Evolutionary conservation across 2,329 filamentous ascomycete species (phyloP), one percentile per base, ranked within the genome.

Genomic region (Ceratocystis destructans): DNA sequence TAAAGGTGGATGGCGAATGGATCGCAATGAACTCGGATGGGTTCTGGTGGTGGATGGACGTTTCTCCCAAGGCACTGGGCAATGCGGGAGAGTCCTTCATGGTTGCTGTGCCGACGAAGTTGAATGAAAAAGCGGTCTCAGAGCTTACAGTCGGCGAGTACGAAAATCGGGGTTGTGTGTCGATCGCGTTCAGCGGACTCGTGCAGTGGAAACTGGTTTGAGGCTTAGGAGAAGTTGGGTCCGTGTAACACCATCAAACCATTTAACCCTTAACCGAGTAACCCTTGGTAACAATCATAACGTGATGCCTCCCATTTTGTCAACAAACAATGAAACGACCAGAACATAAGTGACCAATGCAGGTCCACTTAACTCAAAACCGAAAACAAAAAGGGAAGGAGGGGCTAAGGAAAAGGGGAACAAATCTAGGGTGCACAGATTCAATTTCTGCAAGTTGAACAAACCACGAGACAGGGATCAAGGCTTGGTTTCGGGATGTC

Each of bases 11-110:
- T 1, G 67, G 64, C 20, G 28, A 68, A n/a, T 59, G 64, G 65
- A 76, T 93, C 1, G 83, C 88, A 0, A 83, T 96, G 65, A 82
- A 89, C 62, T 87, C 83, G n/a, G 88, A 93, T 68, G 89, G 88
- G 15, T 87, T 82, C 72, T 85, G 87, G 76, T 95, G 88, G 83
- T 96, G 89, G 85, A 76, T 85, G 1, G 93, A 96, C 75, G 82
- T 96, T 3, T 78, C 81, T 31, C 80, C 84, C 0, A 75, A 78
- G 41, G 82, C 86, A 67, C 76, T 95, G 22, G 90, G 90, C 0
- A 79, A 78, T 0, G 82, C 85, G 0, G 89, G 89, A 0, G 84
- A 91, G 75, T 83, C 80, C 64, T 77, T 93, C 5, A 81, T 80
- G 70, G 75, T 94, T 37, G 82, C 82, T 67, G 82, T 83, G 22